Conservation (phyloP, 108 stramenopile genomes). For the Skeletonema tropicum region DNA sequence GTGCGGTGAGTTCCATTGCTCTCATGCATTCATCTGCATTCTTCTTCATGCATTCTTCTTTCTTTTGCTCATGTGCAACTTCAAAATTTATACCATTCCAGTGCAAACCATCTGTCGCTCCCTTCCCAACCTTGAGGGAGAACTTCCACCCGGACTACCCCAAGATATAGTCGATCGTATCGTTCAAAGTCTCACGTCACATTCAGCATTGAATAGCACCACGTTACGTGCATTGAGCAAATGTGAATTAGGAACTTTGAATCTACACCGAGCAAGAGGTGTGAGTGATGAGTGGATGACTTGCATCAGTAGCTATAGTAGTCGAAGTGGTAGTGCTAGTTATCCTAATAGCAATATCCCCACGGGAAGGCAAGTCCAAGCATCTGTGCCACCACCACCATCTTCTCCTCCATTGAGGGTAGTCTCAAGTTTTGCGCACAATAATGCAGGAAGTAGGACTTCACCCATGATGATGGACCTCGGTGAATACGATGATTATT, state of each 20-base stretch:
- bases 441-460: conserved; percentile 9
- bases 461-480: conserved; percentile 19
- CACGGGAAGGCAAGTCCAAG: background rate
- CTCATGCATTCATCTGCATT: background rate
- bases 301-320: conserved; percentile 9
- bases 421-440: conserved; percentile 2
- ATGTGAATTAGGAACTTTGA: conserved; percentile 67
- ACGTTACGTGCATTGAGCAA: conserved; percentile 65
- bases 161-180: conserved; percentile 83
- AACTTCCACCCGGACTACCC: conserved; percentile 76
- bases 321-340: conserved; percentile 23
- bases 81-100: background rate
- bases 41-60: background rate
- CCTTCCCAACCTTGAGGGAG: conserved; percentile 62
- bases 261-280: conserved; percentile 72
- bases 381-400: background rate
- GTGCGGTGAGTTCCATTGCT: conserved; percentile 49
- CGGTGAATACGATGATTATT: conserved; percentile 18
- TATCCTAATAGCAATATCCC: conserved; percentile 12
- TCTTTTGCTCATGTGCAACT: background rate
- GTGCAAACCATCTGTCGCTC: conserved; percentile 62
- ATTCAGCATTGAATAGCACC: conserved; percentile 76
- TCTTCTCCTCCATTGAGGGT: conserved; percentile 29
- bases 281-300: conserved; percentile 82
- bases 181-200: conserved; percentile 58